Evolutionary conservation across 2,329 filamentous ascomycete genomes (phyloP), one percentile per base, ranked within the genome.

Genomic region (Colletotrichum cordylinicola): DNA sequence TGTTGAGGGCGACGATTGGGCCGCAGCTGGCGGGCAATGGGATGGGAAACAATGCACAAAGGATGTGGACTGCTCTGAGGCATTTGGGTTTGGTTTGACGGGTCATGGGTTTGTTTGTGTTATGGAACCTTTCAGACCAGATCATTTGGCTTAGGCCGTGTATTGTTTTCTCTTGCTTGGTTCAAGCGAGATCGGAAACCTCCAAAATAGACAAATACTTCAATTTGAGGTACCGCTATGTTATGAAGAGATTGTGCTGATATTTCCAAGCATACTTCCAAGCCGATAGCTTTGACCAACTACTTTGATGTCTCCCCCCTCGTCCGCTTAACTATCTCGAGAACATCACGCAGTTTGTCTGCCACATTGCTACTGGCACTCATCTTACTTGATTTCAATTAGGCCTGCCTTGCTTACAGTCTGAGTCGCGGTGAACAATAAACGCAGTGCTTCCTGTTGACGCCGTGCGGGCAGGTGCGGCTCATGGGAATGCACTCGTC

Each of bases 11-110:
- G 12, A 4, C 58, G 39, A 75, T 76, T 13, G 74, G 70, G 6
- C 74, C 70, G 29, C 74, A 76, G 48, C 21, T 76, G 71, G 60
- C 65, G 33, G 24, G 21, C 8, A 65, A 69, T 2, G 71, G 71
- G 8, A 66, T 70, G 72, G 74, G 65, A 2, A 76, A 61, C 10
- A 76, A 76, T 21, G 74, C 71, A 1, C 70, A 70, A 3, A 48
- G 74, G 13, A 66, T 76, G 10, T 76, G 74, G 74, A 71, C 71
- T 15, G 74, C 71, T 2, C n/a, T 76, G 65, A 55, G 74, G 21
- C 74, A 76, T 10, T n/a, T 76, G 60, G 74, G 74, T 1, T 29
- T 76, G 24, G 71, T 76, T 8, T 74, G 13, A 48, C 4, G 18
- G 2, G 24, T 27, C 2, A 0, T 31, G 4, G n/a, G 16, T 6